phyloP scores from a whole-genome alignment of 192 early-diverging fungal species.

The Gamsiella multidivaricata region DNA sequence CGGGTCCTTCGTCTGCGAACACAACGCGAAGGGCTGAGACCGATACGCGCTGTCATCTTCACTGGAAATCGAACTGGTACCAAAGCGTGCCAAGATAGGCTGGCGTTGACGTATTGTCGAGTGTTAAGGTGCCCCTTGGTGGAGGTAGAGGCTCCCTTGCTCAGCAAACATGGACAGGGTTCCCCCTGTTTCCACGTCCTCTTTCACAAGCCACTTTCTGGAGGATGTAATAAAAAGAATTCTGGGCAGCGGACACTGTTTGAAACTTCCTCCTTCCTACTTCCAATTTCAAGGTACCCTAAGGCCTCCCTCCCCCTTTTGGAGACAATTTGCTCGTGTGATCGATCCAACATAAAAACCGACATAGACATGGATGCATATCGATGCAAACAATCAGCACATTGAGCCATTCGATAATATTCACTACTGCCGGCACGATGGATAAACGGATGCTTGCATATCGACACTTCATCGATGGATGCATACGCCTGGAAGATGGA shows the following conservation, averaged over 20 bases:
- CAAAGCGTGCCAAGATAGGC: too few relatives aligned
- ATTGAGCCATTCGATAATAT: not conserved
- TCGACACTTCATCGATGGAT: not conserved
- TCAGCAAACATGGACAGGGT: not conserved
- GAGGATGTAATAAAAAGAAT: constrained; percentile 5
- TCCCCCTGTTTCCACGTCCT: not conserved
- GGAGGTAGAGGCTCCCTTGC: not conserved
- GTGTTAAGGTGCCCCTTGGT: too few relatives aligned
- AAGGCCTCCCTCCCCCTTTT: not conserved
- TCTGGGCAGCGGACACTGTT: not conserved
- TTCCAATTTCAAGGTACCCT: constrained; percentile 28
- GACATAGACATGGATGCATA: not conserved
- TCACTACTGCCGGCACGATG: not conserved
- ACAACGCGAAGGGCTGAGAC: too few relatives aligned
- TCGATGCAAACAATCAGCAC: not conserved
- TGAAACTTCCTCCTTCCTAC: not conserved
- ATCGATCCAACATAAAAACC: not conserved
- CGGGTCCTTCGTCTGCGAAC: not conserved
- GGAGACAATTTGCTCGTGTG: not conserved
- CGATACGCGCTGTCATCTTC: too few relatives aligned
- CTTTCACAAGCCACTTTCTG: not conserved
- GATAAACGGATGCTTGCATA: not conserved
- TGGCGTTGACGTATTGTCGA: too few relatives aligned
- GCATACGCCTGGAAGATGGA: not conserved
- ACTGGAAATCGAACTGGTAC: too few relatives aligned